Evolutionary conservation across 1,139 yeast genomes (phyloP), one percentile per base, ranked within the genome.

Genomic region (Magnusiomyces tetraspermus): DNA sequence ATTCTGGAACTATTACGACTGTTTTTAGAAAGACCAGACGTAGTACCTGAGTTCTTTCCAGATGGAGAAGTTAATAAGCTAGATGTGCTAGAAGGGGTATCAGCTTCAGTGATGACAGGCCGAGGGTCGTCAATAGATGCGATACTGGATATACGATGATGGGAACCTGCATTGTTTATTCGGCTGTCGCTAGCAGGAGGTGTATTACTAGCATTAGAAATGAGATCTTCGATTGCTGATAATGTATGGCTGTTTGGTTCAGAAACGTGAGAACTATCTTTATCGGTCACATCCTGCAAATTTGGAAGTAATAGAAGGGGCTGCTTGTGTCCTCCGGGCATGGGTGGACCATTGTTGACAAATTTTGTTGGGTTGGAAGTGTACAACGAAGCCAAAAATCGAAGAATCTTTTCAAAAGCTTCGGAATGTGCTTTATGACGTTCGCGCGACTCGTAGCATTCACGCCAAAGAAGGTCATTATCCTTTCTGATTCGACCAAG

Each of bases 391-490:
- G 96, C 95, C 60, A 92, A 72, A 61, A 92, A 90, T 59, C 94
- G 80, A 63, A 94, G 71, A 47, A 92, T 92, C 61, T 87, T 85
- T 60, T 89, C 96, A 57, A 92, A 74, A 24, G 96, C 88, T 58
- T 86, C 90, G 37, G 90, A 82, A 65, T 92, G 98, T 44, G 83
- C 76, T 59, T 83, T 80, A 66, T 89, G 87, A 57, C 94, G 79
- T 65, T 92, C 97, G 53, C 97, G 74, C 3, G 94, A 84, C 53
- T 83, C 72, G 63, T 77, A 82, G 63, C 88, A 84, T 65, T 92
- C 98, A 56, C 83, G 82, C 98, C 98, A 92, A 51, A 92, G 71
- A 60, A 88, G 71, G 65, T 88, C 90, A 67, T 92, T 92, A 64
- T 94, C 98, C 59, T 83, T 83, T 58, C 90, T 77, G 41, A 92